Conservation (phyloP, 495 filamentous ascomycete species). For the Ramalina peruviana region DNA sequence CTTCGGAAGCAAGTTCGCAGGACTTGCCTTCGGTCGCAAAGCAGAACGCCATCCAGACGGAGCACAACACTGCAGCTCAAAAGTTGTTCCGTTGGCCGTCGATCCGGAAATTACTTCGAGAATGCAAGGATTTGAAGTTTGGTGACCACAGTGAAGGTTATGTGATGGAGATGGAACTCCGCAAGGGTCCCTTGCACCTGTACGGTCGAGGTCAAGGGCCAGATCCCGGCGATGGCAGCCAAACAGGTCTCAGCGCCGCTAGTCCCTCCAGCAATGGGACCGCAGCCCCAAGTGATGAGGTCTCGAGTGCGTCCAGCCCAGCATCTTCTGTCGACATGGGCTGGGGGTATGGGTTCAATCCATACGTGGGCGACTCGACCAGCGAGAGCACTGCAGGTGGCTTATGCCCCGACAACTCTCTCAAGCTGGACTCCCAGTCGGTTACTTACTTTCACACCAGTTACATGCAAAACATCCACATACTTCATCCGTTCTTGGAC, state of each 20-base stretch:
- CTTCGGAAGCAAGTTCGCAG: slow-evolving; percentile 6
- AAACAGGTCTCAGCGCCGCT: slow-evolving; percentile 10
- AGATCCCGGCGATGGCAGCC: slow-evolving; percentile 22
- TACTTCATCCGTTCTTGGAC: slow-evolving; percentile 79
- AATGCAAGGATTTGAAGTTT: slow-evolving; percentile 18
- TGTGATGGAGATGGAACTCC: slow-evolving; percentile 62
- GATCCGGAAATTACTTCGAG: slow-evolving; percentile 41
- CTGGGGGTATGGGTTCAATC: slow-evolving; percentile 26
- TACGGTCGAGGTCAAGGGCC: slow-evolving; percentile 66
- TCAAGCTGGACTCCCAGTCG: slow-evolving; percentile 49
- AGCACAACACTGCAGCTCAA: slow-evolving; percentile 73
- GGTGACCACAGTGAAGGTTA: slow-evolving; percentile 41
- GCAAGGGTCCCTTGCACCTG: slow-evolving; percentile 58
- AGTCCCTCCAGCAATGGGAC: slow-evolving; percentile 18
- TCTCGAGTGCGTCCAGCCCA: slow-evolving; percentile 14
- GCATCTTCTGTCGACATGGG: slow-evolving; percentile 16
- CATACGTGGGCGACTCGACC: slow-evolving; percentile 7
- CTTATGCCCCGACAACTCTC: slow-evolving; percentile 43
- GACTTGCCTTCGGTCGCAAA: slow-evolving; percentile 3
- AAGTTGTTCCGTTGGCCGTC: slow-evolving; percentile 58
- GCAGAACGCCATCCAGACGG: slow-evolving; percentile 41
- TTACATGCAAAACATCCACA: slow-evolving; percentile 70
- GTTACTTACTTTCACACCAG: slow-evolving; percentile 50
- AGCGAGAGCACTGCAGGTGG: slow-evolving; percentile 26
- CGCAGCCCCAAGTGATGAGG: slow-evolving; percentile 19